Percentiles rank a stretch among this genome's conserved stretches.
Conservation (phyloP, 495 filamentous ascomycete species). For the Hyaloscypha finlandica region DNA sequence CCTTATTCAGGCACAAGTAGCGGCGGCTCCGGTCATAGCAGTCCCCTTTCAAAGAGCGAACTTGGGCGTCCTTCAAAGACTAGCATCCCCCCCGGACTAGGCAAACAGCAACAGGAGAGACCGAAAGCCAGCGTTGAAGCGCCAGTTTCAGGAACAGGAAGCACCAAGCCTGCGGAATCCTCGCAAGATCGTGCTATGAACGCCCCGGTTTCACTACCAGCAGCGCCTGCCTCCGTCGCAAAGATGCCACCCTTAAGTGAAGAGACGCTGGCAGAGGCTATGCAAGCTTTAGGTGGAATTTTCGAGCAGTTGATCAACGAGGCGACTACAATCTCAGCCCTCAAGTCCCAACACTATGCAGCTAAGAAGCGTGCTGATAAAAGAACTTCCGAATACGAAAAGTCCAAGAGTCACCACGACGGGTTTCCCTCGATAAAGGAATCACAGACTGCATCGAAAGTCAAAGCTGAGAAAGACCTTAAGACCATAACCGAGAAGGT, state of each 20-base stretch:
- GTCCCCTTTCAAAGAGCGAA: background rate
- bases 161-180: background rate
- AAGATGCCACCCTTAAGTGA: background rate
- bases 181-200: background rate
- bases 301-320: background rate
- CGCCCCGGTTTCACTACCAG: background rate
- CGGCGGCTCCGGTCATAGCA: background rate
- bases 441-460: background rate
- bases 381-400: constrained; percentile 13
- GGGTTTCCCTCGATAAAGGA: constrained; percentile 21
- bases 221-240: background rate
- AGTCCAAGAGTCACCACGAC: constrained; percentile 15
- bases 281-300: background rate
- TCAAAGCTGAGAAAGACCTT: constrained; percentile 6
- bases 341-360: background rate
- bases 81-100: too few species aligned
- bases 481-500: background rate
- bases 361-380: constrained; percentile 12
- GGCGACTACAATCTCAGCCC: background rate
- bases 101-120: too few species aligned
- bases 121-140: too few species aligned
- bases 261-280: background rate
- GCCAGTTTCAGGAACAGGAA: too few species aligned
- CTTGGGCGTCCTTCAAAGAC: background rate
- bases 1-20: background rate